Conservation (phyloP, 345 rosid genomes). For the Citrus maxima region DNA sequence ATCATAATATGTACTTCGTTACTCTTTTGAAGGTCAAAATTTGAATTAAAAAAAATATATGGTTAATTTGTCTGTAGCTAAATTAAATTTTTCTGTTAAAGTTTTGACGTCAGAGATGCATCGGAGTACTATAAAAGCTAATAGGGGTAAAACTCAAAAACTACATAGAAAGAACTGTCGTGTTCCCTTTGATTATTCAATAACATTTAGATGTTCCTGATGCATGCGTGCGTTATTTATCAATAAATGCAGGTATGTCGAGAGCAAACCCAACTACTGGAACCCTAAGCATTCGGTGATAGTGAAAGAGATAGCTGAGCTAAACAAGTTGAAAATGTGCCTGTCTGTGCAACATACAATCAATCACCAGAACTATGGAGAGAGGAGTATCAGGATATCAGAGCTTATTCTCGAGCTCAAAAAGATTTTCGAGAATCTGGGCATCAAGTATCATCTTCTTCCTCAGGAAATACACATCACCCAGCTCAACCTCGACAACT, state of each 20-base stretch:
- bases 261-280: constrained; percentile 63
- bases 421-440: constrained; percentile 45
- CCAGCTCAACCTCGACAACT: constrained; percentile 17
- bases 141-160: too few species aligned
- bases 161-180: too few species aligned
- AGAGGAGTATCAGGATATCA: constrained; percentile 36
- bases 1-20: too few species aligned
- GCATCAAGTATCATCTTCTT: constrained; percentile 49
- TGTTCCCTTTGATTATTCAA: too few species aligned
- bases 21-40: too few species aligned
- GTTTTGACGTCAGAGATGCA: too few species aligned
- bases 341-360: constrained; percentile 52
- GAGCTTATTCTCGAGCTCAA: constrained; percentile 54
- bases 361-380: constrained; percentile 60
- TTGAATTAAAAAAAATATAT: too few species aligned
- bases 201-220: too few species aligned
- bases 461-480: constrained; percentile 49
- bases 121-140: too few species aligned
- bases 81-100: too few species aligned
- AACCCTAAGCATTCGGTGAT: constrained; percentile 40
- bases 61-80: too few species aligned
- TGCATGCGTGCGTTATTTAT: too few species aligned
- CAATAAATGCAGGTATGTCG: constrained; percentile 36
- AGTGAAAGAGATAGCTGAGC: constrained; percentile 49
- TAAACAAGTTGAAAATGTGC: constrained; percentile 44